Base-by-base conservation (phyloP, 192 early-diverging fungal species). In the Helicostylum pulchrum region DNA sequence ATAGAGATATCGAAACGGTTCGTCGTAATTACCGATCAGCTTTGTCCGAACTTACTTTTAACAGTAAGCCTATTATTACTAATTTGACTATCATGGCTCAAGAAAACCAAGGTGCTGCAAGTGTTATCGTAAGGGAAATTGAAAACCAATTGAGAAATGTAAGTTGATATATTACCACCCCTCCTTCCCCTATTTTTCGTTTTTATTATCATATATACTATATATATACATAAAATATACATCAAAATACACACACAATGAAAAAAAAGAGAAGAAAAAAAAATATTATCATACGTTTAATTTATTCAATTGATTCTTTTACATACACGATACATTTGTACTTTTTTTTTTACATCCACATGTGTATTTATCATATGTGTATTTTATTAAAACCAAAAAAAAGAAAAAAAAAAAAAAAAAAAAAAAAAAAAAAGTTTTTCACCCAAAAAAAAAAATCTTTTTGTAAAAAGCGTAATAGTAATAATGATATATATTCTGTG, bases 61-160 rank as follows among this genome's bases (percentile, higher is more conserved):
- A 93, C 77, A 91, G 88, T 45, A 90, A 90, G 56, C 95, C 95
- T 10, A 94, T 98, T 68, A 98, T 98, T 72, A 93, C 86, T 42
- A 87, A 85, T 53, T 77, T 98, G 64, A 95, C 95, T 10, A 92
- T 90, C 49, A 81, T 88, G 48, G 95, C 95, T 3, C 83, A 86
- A 61, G 87, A 90, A 61, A 89, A 92, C 73, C 36, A 83, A 12
- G 26, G 59, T 36, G 81, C 83, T 0, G 87, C 93, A 4, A 78
- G 77, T 8, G 80, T 82, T 17, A 91, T 98, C 64, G 87, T 94
- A 43, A 81, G 85, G 69, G 87, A 85, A 14, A 92, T 98, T 42
- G 83, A 85, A 54, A 71, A 82, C 26, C 66, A 77, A 70, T 60
- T 82, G 26, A 66, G 77, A 70, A 67, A 58, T 3, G 83, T 85